Base-by-base conservation (phyloP, 768 basidiomycete species). In the Agrocybe pediades region DNA sequence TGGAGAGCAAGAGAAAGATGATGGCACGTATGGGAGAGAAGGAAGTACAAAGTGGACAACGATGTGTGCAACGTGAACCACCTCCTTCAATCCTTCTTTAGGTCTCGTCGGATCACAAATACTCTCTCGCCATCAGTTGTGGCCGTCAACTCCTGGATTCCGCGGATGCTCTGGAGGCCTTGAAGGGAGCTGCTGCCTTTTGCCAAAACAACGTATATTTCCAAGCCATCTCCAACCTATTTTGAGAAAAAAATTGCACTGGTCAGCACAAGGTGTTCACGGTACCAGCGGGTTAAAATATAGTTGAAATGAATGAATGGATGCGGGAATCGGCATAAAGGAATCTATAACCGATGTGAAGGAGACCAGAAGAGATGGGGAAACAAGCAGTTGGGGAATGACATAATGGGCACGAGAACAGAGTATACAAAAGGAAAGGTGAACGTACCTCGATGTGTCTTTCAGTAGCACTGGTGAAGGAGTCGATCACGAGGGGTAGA, bases 381-480 rank as follows among this genome's bases (percentile, higher is more conserved):
- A 47, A 46, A 41, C 36, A 49, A 30, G 40, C 27, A 48, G 42
- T 20, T 25, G 46, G 39, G 17, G 19, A 47, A 51, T 29, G 8
- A 46, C 54, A 41, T 19, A 26, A 42, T 54, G 42, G 40, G 21
- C 46, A 53, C 29, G 43, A 49, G 16, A 39, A 57, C 46, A 57
- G 60, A 41, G 58, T 51, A 46, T 39, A 30, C 50, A 46, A 46
- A n/a, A 49, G 53, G 30, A 50, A 23, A 49, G 24, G 49, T 54
- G 59, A 27, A 64, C 78, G 56, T 56, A 91, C 91, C 84, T 98
- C 95, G 67, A 98, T 98, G 72, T 98, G 96, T 59, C 97, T 86
- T 74, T 99, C 97, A 13, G 97, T 98, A 23, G 97, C 97, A 60
- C 92, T 85, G 23, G 95, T 96, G 72, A 98, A 99, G 8, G 93